Base-by-base conservation (phyloP, 2,329 filamentous ascomycete species). In the Monilinia vaccinii-corymbosi region DNA sequence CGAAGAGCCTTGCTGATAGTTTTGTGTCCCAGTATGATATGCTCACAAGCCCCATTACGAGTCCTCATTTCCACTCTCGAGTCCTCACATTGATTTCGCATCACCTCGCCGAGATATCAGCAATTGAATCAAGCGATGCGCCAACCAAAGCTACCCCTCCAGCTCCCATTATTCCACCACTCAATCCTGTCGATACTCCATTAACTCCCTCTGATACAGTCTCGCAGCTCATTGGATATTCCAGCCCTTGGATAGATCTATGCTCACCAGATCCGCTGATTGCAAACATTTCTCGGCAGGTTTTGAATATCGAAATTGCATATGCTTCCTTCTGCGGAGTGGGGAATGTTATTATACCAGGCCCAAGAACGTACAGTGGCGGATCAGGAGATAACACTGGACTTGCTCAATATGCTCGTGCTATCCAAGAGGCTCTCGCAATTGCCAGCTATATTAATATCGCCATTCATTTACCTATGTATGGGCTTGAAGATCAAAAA, bases 251-350 rank as follows among this genome's bases (percentile, higher is more conserved):
- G 93, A 93, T 96, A 66, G 92, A 97, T 71, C 77, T 97, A 14
- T 87, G 86, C 68, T 96, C 92, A 2, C 76, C 85, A 1, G 88
- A 97, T 72, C 89, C 91, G 8, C 74, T 93, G 63, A 86, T 97
- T 64, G 85, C 91, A 9, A 89, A 89, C 72, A 81, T 97, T 61
- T 97, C 93, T 40, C 85, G 89, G 48, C 93, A 97, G 75, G 88
- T 96, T 8, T 78, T 99, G 64, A 91, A 91, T 71, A 80, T 96
- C 44, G 94, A 99, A 72, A 82, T 97, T 51, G 89, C 91, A 52
- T 99, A 97, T 75, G 94, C 95, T 64, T 92, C 91, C 64, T 99
- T 97, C 75, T 97, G 91, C 70, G 95, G 95, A 40, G 82, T 94
- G 51, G 85, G 86, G 60, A 95, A 88, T 73, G 80, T 97, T 61